phyloP scores from a whole-genome alignment of 108 stramenopile genomes.

The Conticribra weissflogii region DNA sequence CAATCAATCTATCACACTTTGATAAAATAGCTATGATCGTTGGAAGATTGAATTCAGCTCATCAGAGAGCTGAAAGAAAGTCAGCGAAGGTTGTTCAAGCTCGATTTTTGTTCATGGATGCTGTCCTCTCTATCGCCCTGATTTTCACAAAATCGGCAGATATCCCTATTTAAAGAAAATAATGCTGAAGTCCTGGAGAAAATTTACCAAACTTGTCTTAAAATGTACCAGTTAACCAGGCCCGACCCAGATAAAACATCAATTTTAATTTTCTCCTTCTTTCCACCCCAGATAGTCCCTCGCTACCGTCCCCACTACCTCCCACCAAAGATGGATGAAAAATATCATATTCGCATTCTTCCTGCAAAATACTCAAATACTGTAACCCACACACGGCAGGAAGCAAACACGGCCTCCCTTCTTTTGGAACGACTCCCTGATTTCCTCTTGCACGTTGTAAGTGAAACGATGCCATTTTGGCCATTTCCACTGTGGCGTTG shows the following conservation, averaged over 20 bases:
- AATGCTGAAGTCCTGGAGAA: no score
- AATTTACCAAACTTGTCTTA: no score
- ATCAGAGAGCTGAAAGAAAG: no score
- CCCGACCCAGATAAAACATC: constrained; percentile 55
- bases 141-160: no score
- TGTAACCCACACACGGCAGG: constrained; percentile 76
- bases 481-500: constrained; percentile 65
- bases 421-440: constrained; percentile 65
- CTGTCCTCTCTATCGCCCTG: no score
- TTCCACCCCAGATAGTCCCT: constrained; percentile 40
- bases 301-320: constrained; percentile 18
- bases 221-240: constrained; percentile 76
- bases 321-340: constrained; percentile 46
- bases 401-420: constrained; percentile 57
- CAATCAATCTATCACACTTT: no score
- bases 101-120: no score
- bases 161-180: no score
- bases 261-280: constrained; percentile 37
- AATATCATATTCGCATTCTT: constrained; percentile 73
- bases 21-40: no score
- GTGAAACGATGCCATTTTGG: constrained; percentile 55
- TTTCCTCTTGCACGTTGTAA: constrained; percentile 61
- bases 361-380: constrained; percentile 62
- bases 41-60: no score
- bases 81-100: no score